Conservation (phyloP, 805 yeast species). For the Wickerhamiella allomyrinae region DNA sequence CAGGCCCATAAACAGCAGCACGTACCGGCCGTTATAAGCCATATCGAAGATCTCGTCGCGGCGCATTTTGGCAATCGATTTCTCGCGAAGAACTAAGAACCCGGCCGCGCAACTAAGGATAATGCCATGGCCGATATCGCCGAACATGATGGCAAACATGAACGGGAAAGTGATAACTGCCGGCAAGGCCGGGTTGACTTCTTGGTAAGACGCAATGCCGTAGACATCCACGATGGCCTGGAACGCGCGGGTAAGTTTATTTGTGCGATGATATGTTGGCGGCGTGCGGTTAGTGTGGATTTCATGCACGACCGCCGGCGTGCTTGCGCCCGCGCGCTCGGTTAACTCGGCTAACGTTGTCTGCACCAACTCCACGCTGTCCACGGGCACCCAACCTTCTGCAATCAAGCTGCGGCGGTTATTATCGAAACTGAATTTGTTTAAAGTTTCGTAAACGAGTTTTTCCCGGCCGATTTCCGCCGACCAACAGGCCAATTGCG, state of each 20-base stretch:
- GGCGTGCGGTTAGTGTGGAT: conserved; percentile 74
- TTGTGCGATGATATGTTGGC: conserved; percentile 85
- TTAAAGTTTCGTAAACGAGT: conserved; percentile 63
- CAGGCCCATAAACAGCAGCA: conserved; percentile 81
- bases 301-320: conserved; percentile 35
- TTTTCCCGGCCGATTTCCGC: conserved; percentile 61
- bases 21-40: conserved; percentile 91
- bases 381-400: conserved; percentile 94
- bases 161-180: conserved; percentile 93
- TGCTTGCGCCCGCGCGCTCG: conserved; percentile 29
- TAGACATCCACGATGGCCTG: conserved; percentile 91
- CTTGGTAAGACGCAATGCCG: conserved; percentile 85
- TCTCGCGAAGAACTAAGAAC: conserved; percentile 57
- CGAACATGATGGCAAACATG: conserved; percentile 98
- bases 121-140: conserved; percentile 93
- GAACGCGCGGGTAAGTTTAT: conserved; percentile 83
- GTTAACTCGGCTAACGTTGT: conserved; percentile 49
- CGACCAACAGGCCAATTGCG: conserved; percentile 63
- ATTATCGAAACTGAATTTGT: conserved; percentile 66
- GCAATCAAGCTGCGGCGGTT: conserved; percentile 72
- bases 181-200: conserved; percentile 90
- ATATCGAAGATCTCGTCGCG: conserved; percentile 90
- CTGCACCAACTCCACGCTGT: conserved; percentile 48
- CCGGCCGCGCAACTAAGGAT: conserved; percentile 62
- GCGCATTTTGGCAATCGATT: conserved; percentile 44